Evolutionary conservation across 495 filamentous ascomycete genomes (phyloP), one percentile per base, ranked within the genome.

Genomic region (Penicillium dipodomyicola): DNA sequence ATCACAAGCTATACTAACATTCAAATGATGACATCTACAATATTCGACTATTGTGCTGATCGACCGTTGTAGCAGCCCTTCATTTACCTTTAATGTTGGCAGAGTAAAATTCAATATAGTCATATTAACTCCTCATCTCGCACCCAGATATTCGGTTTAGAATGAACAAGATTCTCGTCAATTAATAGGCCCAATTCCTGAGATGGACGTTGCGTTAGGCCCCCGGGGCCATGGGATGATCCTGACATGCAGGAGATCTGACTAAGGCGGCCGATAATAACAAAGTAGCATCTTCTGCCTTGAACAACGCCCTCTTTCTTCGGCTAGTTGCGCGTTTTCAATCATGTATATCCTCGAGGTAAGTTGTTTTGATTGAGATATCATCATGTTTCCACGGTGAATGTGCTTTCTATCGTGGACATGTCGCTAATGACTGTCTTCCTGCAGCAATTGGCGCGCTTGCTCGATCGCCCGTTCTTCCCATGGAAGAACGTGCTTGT

Each of bases 401-500:
- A 20, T 27, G 12, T 54, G 27, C 30, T 25, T 29, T 9, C 12
- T 4, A 3, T 27, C 30, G 40, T 25, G 40, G 22, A 47, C 30
- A 54, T 10, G 20, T 54, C 50, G 39, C 57, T 65, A 50, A 65
- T 41, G 17, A 12, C 59, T 63, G 50, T 40, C 52, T 12, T 7
- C 22, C 7, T 58, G 58, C 69, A 96, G 93, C 87, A 90, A 78
- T 84, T 97, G 56, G 89, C 91, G 63, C 82, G 84, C 72, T 83
- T 86, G 68, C 86, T 97, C 46, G 95, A 98, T 79, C 85, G 89
- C 63, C 93, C 94, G 51, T 77, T 87, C 61, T 94, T 97, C 77
- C 93, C 95, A 51, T 98, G 94, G 94, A 98, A 97, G 86, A 86
- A 82, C 67, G 84, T 98, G 56, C 90, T 98, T 64, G 84, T 97